These are phyloP conservation scores for Daldinia childiae DNA, from an alignment of 495 filamentous ascomycete species.

Conservation along the genomic window DNA sequence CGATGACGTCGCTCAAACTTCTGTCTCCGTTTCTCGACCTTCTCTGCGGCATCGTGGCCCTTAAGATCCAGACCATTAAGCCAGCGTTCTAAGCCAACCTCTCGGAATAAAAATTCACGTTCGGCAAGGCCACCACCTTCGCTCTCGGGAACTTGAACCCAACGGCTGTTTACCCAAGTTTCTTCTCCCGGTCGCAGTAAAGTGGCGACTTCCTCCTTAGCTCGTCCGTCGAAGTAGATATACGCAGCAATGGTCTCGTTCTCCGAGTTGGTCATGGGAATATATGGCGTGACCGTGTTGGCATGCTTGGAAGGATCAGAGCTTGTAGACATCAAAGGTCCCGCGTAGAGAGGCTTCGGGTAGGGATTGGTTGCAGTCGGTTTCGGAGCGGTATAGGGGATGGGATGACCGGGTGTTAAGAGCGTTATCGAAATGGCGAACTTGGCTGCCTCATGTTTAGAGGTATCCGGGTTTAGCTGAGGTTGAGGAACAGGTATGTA, in stretches of 20 bases:
- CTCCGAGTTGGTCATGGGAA: slow-evolving; percentile 83
- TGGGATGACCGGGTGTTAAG: slow-evolving; percentile 83
- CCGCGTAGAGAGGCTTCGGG: slow-evolving; percentile 82
- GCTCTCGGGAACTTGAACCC: slow-evolving; percentile 91
- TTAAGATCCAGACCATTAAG: slow-evolving; percentile 93
- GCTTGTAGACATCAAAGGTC: slow-evolving; percentile 63
- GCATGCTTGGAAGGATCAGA: slow-evolving; percentile 54
- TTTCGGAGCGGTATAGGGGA: slow-evolving; percentile 89
- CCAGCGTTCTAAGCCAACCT: slow-evolving; percentile 96
- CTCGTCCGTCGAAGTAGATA: slow-evolving; percentile 96
- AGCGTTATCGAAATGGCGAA: slow-evolving; percentile 98
- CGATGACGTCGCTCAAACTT: slow-evolving; percentile 87
- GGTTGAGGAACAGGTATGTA: slow-evolving; percentile 95
- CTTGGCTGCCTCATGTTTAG: slow-evolving; percentile 86
- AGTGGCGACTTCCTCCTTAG: slow-evolving; percentile 97
- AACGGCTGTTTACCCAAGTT: slow-evolving; percentile 98
- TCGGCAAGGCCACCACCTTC: slow-evolving; percentile 96
- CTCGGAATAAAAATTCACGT: slow-evolving; percentile 95
- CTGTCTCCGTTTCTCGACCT: slow-evolving; percentile 84
- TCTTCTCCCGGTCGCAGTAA: slow-evolving; percentile 92
- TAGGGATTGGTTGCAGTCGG: slow-evolving; percentile 73
- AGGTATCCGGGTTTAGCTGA: slow-evolving; percentile 72
- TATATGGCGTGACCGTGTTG: slow-evolving; percentile 82
- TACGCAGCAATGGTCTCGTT: slow-evolving; percentile 98
- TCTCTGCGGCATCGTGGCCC: slow-evolving; percentile 83